Conservation (phyloP, 305 asterid species). For the Fraxinus albicans region DNA sequence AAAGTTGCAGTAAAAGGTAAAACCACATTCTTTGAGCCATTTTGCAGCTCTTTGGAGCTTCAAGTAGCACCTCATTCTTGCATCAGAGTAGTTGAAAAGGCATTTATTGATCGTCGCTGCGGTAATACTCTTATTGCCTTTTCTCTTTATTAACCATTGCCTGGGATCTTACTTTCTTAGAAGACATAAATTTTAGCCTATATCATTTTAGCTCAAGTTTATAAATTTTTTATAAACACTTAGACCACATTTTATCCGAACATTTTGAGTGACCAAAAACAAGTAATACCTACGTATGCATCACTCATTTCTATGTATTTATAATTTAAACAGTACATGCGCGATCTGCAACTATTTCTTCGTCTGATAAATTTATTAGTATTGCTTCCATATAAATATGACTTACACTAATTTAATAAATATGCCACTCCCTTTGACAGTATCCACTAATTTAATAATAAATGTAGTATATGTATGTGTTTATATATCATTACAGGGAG, state of each 20-base stretch:
- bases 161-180: background rate
- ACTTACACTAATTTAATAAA: too few species aligned
- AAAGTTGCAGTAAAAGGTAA: background rate
- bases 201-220: background rate
- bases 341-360: background rate
- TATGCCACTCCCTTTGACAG: background rate
- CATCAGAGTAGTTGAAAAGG: too few species aligned
- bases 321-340: too few species aligned
- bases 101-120: background rate
- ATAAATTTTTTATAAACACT: background rate
- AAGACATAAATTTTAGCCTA: too few species aligned
- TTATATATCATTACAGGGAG: slow-evolving; percentile 26
- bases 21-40: too few species aligned
- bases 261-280: too few species aligned
- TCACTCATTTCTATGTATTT: too few species aligned
- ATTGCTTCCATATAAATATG: background rate
- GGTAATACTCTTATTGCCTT: background rate
- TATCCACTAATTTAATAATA: background rate
- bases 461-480: background rate
- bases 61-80: too few species aligned
- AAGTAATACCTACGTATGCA: background rate
- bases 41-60: background rate
- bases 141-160: background rate
- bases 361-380: slow-evolving; percentile 23
- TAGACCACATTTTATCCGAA: background rate